These are phyloP conservation scores for Xerocomellus chrysenteron DNA, from an alignment of 768 basidiomycete genomes.

Conservation along the genomic window DNA sequence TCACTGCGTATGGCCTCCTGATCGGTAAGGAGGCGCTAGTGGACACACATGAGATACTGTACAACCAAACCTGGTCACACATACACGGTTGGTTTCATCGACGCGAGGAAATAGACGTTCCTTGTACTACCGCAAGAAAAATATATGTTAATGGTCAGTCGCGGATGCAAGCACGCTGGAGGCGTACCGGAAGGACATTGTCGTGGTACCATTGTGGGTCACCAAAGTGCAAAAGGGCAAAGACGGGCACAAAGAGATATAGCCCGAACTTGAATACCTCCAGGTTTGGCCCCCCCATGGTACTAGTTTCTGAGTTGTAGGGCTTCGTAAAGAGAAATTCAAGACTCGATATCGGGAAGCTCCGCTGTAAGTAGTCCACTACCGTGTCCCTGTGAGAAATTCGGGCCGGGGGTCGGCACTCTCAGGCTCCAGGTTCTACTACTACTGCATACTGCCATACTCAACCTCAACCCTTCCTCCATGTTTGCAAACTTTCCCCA, in stretches of 20 bases:
- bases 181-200: slow-evolving; percentile 71
- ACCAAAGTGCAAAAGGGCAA: slow-evolving; percentile 80
- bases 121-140: slow-evolving; percentile 54
- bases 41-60: slow-evolving; percentile 10
- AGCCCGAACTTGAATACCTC: slow-evolving; percentile 89
- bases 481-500: slow-evolving; percentile 77
- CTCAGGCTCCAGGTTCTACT: neutral
- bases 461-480: neutral
- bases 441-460: neutral
- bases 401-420: neutral
- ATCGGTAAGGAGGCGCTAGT: slow-evolving; percentile 63
- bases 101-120: slow-evolving; percentile 67
- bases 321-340: slow-evolving; percentile 59
- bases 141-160: neutral
- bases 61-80: slow-evolving; percentile 5
- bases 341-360: too few relatives aligned
- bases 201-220: slow-evolving; percentile 84
- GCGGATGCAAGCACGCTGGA: neutral
- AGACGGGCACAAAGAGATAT: slow-evolving; percentile 83
- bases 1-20: slow-evolving; percentile 65
- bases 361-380: too few relatives aligned
- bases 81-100: slow-evolving; percentile 54
- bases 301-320: slow-evolving; percentile 35
- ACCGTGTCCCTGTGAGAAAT: neutral
- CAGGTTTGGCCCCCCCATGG: slow-evolving; percentile 76